phyloP scores from a whole-genome alignment of 768 basidiomycete species.

The Candolleomyces efflorescens region DNA sequence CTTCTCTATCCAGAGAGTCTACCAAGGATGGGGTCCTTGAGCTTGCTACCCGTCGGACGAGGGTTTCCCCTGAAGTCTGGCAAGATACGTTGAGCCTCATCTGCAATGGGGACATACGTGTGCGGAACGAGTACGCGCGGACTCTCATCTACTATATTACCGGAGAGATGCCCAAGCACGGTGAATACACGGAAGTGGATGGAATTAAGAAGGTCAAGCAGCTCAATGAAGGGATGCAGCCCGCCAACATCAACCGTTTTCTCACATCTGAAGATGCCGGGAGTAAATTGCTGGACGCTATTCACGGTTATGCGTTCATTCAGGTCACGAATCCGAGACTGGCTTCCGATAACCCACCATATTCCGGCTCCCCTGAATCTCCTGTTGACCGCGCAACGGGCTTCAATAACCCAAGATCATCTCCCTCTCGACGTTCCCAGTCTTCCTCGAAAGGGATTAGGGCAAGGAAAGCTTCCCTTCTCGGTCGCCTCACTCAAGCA shows the following conservation, averaged over 20 bases:
- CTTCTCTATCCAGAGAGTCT: background rate
- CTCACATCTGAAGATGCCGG: constrained; percentile 56
- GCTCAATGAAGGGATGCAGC: constrained; percentile 47
- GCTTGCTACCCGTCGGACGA: constrained; percentile 52
- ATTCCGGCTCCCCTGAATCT: constrained; percentile 20
- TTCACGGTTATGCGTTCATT: constrained; percentile 78
- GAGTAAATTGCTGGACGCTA: constrained; percentile 71
- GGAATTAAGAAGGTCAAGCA: constrained; percentile 42
- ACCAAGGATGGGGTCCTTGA: constrained; percentile 13
- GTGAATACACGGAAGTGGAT: constrained; percentile 45
- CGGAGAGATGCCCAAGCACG: constrained; percentile 67
- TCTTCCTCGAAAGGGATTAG: constrained; percentile 41
- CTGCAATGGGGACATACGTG: constrained; percentile 73
- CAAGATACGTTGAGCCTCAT: constrained; percentile 84
- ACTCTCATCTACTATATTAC: constrained; percentile 74
- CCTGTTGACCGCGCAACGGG: background rate
- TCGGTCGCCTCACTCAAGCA: constrained; percentile 44
- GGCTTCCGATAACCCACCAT: constrained; percentile 35
- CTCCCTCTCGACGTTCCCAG: constrained; percentile 31
- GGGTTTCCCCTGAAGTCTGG: constrained; percentile 81
- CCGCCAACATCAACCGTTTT: constrained; percentile 40
- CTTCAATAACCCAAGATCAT: constrained; percentile 6
- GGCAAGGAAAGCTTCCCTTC: constrained; percentile 52
- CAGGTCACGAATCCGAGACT: constrained; percentile 42
- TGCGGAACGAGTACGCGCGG: constrained; percentile 73